Base-by-base conservation (phyloP, 257 asterid species). In the Cinchona pubescens region DNA sequence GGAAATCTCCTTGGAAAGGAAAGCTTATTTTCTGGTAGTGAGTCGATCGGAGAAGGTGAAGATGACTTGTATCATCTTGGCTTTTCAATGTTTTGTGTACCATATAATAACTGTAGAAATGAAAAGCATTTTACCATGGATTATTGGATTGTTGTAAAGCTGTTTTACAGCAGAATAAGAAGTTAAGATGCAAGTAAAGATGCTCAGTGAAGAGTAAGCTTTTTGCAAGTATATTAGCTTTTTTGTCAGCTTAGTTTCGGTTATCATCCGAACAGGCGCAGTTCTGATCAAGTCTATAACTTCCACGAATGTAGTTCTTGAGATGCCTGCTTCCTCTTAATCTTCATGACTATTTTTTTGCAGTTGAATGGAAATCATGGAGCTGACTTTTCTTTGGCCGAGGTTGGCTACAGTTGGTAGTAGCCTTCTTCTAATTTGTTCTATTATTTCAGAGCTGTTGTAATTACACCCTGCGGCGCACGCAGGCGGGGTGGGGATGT, bases 1-100 rank as follows among this genome's bases (percentile, higher is more conserved):
- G 98, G 97, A 86, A 83, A 73, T 95, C 98, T 66, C 99, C 99
- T 71, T 95, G 97, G 98, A 83, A 81, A 32, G 97, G 98, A 67
- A 92, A 90, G 83, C 86, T 75, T 71, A 87, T 82, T n/a, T n/a
- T n/a, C n/a, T 78, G 98, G 98, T 75, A 97, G 98, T 71, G 97
- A 95, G 85, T 86, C 92, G 88, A 79, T 87, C 74, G 79, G 77
- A n/a, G 88, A 80, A 87, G 98, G 99, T 79, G 98, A 95, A 86
- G 86, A 79, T 78, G 99, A 95, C 75, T 81, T 90, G 76, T 92
- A 86, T 79, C 27, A 25, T 15, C 3, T 23, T 51, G 19, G 35
- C 5, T 71, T 71, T 29, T 53, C 27, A 49, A 18, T 51, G 10
- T 25, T 29, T 35, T 7, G 38, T n/a, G 55, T n/a, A 62, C 18